Percentiles rank a stretch among this genome's conserved stretches.
These are phyloP conservation scores for Nyctanthes arbortristis DNA, from an alignment of 257 asterid genomes.

Conservation along the genomic window DNA sequence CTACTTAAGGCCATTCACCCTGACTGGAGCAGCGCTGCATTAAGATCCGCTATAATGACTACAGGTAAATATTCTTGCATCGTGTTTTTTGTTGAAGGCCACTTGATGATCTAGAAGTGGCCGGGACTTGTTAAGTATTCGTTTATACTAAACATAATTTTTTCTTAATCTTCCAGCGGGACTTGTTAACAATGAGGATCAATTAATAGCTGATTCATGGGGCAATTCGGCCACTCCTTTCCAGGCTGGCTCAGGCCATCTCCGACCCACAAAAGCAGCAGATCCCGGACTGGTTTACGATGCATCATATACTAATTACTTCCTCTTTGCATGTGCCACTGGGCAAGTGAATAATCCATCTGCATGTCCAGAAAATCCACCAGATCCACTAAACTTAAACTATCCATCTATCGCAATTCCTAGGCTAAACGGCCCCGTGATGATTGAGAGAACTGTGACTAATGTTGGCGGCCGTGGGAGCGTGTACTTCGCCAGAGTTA, in stretches of 20 bases:
- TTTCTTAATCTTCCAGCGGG: constrained; percentile 60
- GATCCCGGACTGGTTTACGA: constrained; percentile 88
- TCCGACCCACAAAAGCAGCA: constrained; percentile 80
- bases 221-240: constrained; percentile 78
- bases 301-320: constrained; percentile 73
- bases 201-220: constrained; percentile 51
- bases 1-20: constrained; percentile 50
- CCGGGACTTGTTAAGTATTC: no score
- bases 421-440: constrained; percentile 41
- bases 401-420: constrained; percentile 82
- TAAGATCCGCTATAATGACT: constrained; percentile 50
- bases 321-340: constrained; percentile 66
- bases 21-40: constrained; percentile 51
- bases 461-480: constrained; percentile 62
- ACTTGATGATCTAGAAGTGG: no score
- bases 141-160: neutral
- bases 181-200: constrained; percentile 48
- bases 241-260: constrained; percentile 85
- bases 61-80: constrained; percentile 29
- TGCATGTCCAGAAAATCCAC: no score
- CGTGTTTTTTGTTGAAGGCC: neutral
- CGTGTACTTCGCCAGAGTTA: constrained; percentile 49
- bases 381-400: constrained; percentile 48
- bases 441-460: constrained; percentile 61
- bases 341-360: no score